These are phyloP conservation scores for Paramyrothecium roridum DNA, from an alignment of 2,329 filamentous ascomycete genomes.

Conservation along the genomic window DNA sequence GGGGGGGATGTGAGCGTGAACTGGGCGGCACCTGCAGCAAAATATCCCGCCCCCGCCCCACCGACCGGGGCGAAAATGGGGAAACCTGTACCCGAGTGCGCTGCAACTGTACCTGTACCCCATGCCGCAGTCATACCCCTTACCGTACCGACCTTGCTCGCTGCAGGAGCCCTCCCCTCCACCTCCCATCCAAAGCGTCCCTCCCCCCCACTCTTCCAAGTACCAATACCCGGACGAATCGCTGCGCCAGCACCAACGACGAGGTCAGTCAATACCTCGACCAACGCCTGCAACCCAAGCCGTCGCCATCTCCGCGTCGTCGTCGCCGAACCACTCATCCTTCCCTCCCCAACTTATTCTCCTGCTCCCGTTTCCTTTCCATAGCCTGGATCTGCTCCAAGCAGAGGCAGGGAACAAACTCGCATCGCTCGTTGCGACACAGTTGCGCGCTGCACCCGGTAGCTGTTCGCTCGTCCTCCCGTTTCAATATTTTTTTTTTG, in stretches of 20 bases:
- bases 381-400: not conserved
- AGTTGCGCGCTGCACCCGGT: not conserved
- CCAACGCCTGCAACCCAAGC: not conserved
- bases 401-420: not conserved
- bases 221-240: no score
- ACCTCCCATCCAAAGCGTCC: no score
- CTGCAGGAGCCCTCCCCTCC: no score
- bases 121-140: no score
- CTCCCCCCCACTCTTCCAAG: no score
- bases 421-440: not conserved
- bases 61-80: not conserved
- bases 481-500: no score
- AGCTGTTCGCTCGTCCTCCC: not conserved
- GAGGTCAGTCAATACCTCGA: no score
- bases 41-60: no score
- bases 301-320: not conserved
- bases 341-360: not conserved
- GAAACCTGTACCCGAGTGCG: not conserved
- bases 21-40: not conserved
- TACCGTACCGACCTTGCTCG: no score
- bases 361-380: not conserved
- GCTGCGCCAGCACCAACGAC: no score
- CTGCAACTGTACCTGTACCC: no score
- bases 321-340: not conserved
- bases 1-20: not conserved